Evolutionary conservation across 805 yeast genomes (phyloP).

Genomic region (Saturnispora zaruensis): DNA sequence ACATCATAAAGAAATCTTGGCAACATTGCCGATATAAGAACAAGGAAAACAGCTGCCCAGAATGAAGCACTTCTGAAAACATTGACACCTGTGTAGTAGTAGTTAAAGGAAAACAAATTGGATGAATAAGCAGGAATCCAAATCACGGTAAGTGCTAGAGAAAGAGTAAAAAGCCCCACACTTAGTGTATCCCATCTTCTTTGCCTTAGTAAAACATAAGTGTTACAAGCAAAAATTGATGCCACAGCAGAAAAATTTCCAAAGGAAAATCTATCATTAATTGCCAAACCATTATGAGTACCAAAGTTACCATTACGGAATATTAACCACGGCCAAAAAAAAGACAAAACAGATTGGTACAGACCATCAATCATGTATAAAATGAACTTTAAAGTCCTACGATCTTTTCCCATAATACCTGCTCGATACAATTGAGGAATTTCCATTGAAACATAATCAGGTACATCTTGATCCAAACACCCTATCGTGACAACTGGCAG

Average conservation of each 20-base stretch:
- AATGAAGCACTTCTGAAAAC: conserved; percentile 51
- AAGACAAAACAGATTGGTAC: conserved; percentile 63
- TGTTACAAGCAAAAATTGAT: conserved; percentile 55
- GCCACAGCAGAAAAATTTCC: conserved; percentile 57
- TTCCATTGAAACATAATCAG: conserved; percentile 52
- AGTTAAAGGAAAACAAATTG: conserved; percentile 40
- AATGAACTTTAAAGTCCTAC: conserved; percentile 52
- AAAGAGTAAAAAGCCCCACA: conserved; percentile 41
- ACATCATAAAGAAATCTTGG: conserved; percentile 54
- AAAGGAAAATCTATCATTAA: conserved; percentile 64
- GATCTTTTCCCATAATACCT: conserved; percentile 57
- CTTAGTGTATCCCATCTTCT: conserved; percentile 74
- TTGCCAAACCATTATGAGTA: conserved; percentile 37
- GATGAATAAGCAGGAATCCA: conserved; percentile 82
- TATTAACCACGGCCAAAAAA: conserved; percentile 56
- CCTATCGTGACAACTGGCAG: conserved; percentile 69
- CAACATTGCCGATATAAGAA: conserved; percentile 43
- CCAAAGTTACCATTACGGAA: conserved; percentile 39
- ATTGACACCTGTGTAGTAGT: conserved; percentile 56
- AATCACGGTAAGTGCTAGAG: conserved; percentile 50
- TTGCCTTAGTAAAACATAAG: conserved; percentile 60
- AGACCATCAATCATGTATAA: conserved; percentile 61
- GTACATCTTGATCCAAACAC: conserved; percentile 67
- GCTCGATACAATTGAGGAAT: conserved; percentile 64
- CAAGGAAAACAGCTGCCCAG: conserved; percentile 58